Percentiles rank a stretch among this genome's conserved stretches.
Evolutionary conservation across 305 asterid genomes (phyloP).

Genomic region (Fraxinus platypoda): DNA sequence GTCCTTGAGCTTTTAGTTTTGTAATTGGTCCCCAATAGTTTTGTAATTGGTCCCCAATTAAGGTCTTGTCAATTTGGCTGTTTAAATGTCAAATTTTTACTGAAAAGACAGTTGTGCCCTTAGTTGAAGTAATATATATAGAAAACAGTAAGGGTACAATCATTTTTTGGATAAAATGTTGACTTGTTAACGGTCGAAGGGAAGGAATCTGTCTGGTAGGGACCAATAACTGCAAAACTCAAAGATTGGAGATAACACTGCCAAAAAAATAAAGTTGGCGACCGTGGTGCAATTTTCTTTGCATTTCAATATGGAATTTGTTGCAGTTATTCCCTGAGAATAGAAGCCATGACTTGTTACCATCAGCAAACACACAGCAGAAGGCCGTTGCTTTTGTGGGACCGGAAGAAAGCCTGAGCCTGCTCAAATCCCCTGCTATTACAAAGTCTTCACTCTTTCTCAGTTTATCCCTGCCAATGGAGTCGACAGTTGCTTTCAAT

Average conservation of each 20-base stretch:
- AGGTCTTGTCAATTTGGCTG: not conserved
- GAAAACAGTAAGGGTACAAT: not conserved
- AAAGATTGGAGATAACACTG: not conserved
- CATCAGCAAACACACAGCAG: slow-evolving; percentile 27
- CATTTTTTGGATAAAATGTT: not conserved
- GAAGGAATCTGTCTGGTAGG: not conserved
- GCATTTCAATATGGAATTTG: slow-evolving; percentile 18
- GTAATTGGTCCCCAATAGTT: not conserved
- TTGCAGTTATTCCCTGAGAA: slow-evolving; percentile 62
- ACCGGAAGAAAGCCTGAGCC: slow-evolving; percentile 26
- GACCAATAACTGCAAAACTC: not conserved
- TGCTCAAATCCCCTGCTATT: slow-evolving; percentile 17
- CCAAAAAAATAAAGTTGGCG: not conserved
- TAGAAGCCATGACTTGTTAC: slow-evolving; percentile 28
- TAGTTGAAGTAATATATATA: not conserved
- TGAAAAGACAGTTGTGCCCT: not conserved
- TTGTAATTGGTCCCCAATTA: not conserved
- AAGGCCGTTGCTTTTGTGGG: slow-evolving; percentile 14
- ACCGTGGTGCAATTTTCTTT: not conserved
- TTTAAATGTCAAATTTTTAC: not conserved
- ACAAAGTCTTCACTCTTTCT: slow-evolving; percentile 32
- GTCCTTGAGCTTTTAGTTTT: not conserved
- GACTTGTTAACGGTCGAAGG: not conserved
- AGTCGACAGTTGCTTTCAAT: slow-evolving; percentile 22
- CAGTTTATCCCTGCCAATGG: slow-evolving; percentile 31